Evolutionary conservation across 73 alveolate genomes (phyloP).

Genomic region (Stentor coeruleus): DNA sequence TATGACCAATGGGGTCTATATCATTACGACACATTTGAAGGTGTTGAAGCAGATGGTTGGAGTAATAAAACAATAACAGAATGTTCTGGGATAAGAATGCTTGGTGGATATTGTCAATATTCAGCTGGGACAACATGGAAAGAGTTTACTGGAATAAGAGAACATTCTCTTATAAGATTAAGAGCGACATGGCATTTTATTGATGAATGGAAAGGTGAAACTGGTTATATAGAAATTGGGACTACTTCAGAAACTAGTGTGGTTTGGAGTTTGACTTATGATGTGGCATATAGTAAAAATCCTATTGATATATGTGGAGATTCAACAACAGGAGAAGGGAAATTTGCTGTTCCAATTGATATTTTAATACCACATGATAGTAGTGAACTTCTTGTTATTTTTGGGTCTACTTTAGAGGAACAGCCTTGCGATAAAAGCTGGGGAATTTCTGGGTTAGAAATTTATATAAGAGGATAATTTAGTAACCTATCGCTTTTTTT

Average conservation of each 20-base stretch:
- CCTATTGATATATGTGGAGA: slow-evolving; percentile 73
- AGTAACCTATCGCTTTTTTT: not conserved
- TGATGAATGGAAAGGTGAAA: slow-evolving; percentile 81
- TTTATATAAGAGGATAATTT: slow-evolving; percentile 39
- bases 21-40: not conserved
- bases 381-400: slow-evolving; percentile 35
- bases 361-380: slow-evolving; percentile 45
- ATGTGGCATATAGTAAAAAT: slow-evolving; percentile 40
- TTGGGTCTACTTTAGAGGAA: slow-evolving; percentile 58
- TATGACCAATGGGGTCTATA: not conserved
- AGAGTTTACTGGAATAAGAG: slow-evolving; percentile 52
- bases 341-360: slow-evolving; percentile 46
- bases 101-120: slow-evolving; percentile 72
- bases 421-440: slow-evolving; percentile 66
- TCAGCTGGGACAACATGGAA: slow-evolving; percentile 56
- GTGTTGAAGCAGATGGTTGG: slow-evolving; percentile 44
- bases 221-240: slow-evolving; percentile 58
- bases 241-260: slow-evolving; percentile 45
- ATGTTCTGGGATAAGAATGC: slow-evolving; percentile 61
- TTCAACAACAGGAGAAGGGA: slow-evolving; percentile 52
- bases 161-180: slow-evolving; percentile 51
- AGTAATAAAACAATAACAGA: slow-evolving; percentile 44
- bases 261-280: slow-evolving; percentile 68
- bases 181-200: slow-evolving; percentile 68
- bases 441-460: slow-evolving; percentile 61